Evolutionary conservation across 768 basidiomycete genomes (phyloP).

Genomic region (Dictyophora rubrovolvata): DNA sequence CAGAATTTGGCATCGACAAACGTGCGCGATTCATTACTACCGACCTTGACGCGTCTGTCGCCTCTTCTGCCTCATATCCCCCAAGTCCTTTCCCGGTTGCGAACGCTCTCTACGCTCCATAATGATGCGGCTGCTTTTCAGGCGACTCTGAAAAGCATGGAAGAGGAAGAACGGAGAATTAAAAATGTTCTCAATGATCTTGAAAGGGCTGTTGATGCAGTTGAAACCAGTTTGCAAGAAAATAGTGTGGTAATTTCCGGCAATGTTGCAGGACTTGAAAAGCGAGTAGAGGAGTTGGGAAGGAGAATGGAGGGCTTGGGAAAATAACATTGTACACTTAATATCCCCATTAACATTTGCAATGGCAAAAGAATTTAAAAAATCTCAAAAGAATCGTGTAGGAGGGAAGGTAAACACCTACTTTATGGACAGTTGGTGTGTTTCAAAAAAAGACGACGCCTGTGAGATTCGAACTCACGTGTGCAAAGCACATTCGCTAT

Average conservation of each 20-base stretch:
- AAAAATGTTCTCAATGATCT: constrained; percentile 59
- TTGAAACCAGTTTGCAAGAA: constrained; percentile 68
- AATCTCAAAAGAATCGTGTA: too few relatives aligned
- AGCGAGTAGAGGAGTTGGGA: constrained; percentile 39
- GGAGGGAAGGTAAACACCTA: too few relatives aligned
- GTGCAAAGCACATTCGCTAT: constrained; percentile 19
- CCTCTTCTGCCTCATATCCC: constrained; percentile 76
- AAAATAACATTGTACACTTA: too few relatives aligned
- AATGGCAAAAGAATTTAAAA: too few relatives aligned
- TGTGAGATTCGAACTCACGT: constrained; percentile 21
- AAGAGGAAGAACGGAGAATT: constrained; percentile 61
- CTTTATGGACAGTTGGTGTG: too few relatives aligned
- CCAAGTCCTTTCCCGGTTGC: constrained; percentile 80
- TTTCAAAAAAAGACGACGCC: constrained; percentile 17
- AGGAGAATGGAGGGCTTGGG: constrained; percentile 28
- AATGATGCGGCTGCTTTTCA: constrained; percentile 73
- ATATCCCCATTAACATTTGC: too few relatives aligned
- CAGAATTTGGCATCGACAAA: constrained; percentile 18
- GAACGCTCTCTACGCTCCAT: constrained; percentile 76
- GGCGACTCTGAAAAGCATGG: constrained; percentile 50
- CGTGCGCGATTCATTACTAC: constrained; percentile 52
- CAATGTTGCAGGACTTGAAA: constrained; percentile 66
- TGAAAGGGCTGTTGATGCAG: constrained; percentile 50
- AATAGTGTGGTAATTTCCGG: constrained; percentile 61
- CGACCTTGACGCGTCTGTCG: constrained; percentile 57